Evolutionary conservation across 1,139 yeast species (phyloP).

Genomic region (Yamadazyma triangularis): DNA sequence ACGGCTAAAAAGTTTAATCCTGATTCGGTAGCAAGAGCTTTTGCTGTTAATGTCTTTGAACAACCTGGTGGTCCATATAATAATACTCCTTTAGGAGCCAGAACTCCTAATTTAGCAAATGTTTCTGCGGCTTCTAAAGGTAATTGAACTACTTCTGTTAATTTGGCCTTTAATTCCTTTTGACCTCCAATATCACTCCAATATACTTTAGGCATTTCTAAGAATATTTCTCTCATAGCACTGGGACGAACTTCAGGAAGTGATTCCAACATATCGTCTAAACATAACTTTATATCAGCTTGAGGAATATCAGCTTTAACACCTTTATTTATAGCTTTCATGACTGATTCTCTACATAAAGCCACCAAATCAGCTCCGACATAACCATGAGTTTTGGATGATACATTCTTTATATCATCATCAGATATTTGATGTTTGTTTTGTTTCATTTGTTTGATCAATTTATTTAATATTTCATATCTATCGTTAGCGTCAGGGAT

Average conservation of each 20-base stretch:
- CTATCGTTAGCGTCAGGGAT: slow-evolving; percentile 72
- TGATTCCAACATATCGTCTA: slow-evolving; percentile 61
- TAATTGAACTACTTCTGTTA: slow-evolving; percentile 85
- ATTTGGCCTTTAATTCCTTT: slow-evolving; percentile 68
- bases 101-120: slow-evolving; percentile 70
- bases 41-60: slow-evolving; percentile 89
- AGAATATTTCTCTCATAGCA: slow-evolving; percentile 92
- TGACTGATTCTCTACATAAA: slow-evolving; percentile 80
- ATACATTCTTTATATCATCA: slow-evolving; percentile 53
- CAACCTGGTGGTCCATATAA: slow-evolving; percentile 97
- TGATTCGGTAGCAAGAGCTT: slow-evolving; percentile 92
- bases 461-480: slow-evolving; percentile 56
- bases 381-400: slow-evolving; percentile 57
- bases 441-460: slow-evolving; percentile 54
- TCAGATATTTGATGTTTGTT: slow-evolving; percentile 50
- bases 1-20: slow-evolving; percentile 90
- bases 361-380: slow-evolving; percentile 89
- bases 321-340: slow-evolving; percentile 72
- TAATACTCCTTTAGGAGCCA: slow-evolving; percentile 87
- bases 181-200: slow-evolving; percentile 99
- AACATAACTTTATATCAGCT: slow-evolving; percentile 23
- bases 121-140: slow-evolving; percentile 84
- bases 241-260: slow-evolving; percentile 81
- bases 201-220: slow-evolving; percentile 89
- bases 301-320: slow-evolving; percentile 21